phyloP scores from a whole-genome alignment of 108 stramenopile genomes.

The Skeletonema menzelii region DNA sequence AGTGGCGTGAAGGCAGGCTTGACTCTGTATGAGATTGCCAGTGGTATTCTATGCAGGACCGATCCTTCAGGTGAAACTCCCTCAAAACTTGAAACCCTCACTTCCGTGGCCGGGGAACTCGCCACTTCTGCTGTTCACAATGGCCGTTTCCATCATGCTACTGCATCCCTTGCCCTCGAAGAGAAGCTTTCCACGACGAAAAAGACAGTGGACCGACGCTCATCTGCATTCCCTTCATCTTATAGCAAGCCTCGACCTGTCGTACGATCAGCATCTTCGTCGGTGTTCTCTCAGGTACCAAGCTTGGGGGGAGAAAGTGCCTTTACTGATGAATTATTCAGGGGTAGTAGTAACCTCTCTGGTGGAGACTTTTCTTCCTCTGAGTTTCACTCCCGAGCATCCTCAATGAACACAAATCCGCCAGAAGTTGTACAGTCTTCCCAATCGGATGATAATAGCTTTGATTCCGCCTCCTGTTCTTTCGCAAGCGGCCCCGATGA shows the following conservation, averaged over 20 bases:
- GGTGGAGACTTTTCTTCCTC: background rate
- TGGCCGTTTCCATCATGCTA: constrained; percentile 77
- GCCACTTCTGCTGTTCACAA: constrained; percentile 74
- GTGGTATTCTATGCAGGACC: constrained; percentile 78
- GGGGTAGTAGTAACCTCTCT: background rate
- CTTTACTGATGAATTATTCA: constrained; percentile 39
- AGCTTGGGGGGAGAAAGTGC: constrained; percentile 32
- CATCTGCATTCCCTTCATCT: constrained; percentile 1
- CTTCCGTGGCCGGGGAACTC: constrained; percentile 79
- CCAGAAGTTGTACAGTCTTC: constrained; percentile 62
- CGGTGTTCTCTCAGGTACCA: constrained; percentile 27
- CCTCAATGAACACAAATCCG: constrained; percentile 18
- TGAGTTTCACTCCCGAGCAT: background rate
- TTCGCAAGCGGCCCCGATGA: constrained; percentile 48
- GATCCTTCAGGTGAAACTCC: constrained; percentile 70
- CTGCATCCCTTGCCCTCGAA: constrained; percentile 73
- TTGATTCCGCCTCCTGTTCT: constrained; percentile 42
- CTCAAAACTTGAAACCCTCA: constrained; percentile 73
- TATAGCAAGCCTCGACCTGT: constrained; percentile 33
- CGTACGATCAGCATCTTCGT: constrained; percentile 35
- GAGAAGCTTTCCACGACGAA: constrained; percentile 65
- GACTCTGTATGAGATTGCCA: constrained; percentile 82
- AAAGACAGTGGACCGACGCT: background rate
- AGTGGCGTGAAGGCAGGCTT: constrained; percentile 73
- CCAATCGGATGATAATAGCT: constrained; percentile 65